Evolutionary conservation across 2,329 filamentous ascomycete species (phyloP).

Genomic region (Drechslerella coelobrocha): DNA sequence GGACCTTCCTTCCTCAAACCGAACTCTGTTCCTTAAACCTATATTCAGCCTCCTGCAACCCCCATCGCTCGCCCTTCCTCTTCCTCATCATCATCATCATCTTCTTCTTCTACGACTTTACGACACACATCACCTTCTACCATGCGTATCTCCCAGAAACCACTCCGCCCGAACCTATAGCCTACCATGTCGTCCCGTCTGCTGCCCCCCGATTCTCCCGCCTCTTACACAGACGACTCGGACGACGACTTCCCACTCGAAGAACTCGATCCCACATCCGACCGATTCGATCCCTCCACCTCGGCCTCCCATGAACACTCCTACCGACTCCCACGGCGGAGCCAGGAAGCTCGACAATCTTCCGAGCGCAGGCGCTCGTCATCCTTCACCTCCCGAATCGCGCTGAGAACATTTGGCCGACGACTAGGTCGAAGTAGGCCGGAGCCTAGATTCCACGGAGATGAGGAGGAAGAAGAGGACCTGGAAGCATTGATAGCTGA

Average conservation of each 20-base stretch:
- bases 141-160: constrained; percentile 22
- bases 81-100: no score
- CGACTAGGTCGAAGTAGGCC: constrained; percentile 48
- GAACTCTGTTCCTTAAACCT: not conserved
- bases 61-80: no score
- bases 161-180: constrained; percentile 12
- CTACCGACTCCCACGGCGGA: constrained; percentile 46
- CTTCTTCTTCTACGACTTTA: no score
- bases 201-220: constrained; percentile 68
- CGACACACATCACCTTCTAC: constrained; percentile 15
- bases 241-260: constrained; percentile 77
- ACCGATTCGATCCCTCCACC: constrained; percentile 52
- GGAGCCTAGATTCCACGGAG: constrained; percentile 34
- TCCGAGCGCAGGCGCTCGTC: constrained; percentile 54
- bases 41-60: not conserved
- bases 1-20: no score
- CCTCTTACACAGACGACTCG: constrained; percentile 71
- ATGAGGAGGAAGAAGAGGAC: constrained; percentile 32
- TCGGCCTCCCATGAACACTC: constrained; percentile 41
- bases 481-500: constrained; percentile 45
- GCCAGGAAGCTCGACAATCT: constrained; percentile 52
- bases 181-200: constrained; percentile 53
- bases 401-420: constrained; percentile 51
- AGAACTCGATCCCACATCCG: constrained; percentile 72
- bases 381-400: constrained; percentile 58